A percentile compares a stretch with the other conserved stretches of the same genome.
Conservation (phyloP, 2,329 filamentous ascomycete species). For the Rhytidhysteron rufulum region DNA sequence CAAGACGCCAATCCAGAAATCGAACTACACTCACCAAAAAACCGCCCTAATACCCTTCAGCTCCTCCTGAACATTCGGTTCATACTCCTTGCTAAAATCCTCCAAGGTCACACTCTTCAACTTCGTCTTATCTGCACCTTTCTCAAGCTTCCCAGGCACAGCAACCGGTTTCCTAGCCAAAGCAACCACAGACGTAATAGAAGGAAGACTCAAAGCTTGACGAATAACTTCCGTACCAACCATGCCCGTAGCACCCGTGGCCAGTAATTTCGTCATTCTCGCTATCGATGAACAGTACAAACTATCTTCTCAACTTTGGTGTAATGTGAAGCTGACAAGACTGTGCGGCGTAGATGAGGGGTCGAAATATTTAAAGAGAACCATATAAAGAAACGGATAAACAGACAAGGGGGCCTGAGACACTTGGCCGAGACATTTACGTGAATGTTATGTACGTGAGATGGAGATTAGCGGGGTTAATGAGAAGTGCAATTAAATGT, state of each 20-base stretch:
- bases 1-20: neutral
- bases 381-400: no score
- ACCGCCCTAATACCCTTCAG: slow-evolving; percentile 6
- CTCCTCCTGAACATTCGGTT: slow-evolving; percentile 5
- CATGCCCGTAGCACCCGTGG: neutral
- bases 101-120: slow-evolving; percentile 5
- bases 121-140: slow-evolving; percentile 8
- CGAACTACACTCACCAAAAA: slow-evolving; percentile 5
- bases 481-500: no score
- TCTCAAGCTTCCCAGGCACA: neutral
- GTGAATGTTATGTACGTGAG: no score
- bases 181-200: neutral
- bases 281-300: no score
- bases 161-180: neutral
- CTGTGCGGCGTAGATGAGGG: no score
- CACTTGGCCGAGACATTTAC: no score
- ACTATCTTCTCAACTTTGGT: no score
- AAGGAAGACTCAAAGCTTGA: neutral
- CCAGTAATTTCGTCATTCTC: neutral
- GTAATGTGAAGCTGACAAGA: no score
- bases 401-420: no score
- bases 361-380: no score
- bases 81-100: slow-evolving; percentile 6
- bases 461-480: no score
- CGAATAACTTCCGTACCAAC: slow-evolving; percentile 1